Evolutionary conservation across 331 rosid genomes (phyloP).

Genomic region (Acacia concinna): DNA sequence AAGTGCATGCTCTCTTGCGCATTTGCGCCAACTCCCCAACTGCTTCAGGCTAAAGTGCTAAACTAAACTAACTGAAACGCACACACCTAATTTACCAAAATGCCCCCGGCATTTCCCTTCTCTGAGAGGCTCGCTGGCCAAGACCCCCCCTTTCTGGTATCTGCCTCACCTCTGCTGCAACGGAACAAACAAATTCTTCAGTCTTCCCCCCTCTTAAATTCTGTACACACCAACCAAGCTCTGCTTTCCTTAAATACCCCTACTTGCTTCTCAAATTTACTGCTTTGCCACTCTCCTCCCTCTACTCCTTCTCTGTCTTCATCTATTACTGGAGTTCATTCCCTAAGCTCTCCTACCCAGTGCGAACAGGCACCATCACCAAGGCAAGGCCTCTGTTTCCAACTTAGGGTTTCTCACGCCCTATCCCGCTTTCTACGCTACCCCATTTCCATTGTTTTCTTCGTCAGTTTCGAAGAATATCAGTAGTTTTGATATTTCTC

Average conservation of each 20-base stretch:
- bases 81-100: slow-evolving; percentile 14
- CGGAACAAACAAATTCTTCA: slow-evolving; percentile 10
- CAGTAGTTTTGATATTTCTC: neutral
- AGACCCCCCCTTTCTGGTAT: neutral
- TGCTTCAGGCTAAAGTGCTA: neutral
- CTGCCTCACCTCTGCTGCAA: slow-evolving; percentile 32
- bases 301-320: neutral
- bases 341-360: neutral
- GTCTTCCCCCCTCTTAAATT: neutral
- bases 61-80: slow-evolving; percentile 43
- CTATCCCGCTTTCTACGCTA: slow-evolving; percentile 46
- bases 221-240: slow-evolving; percentile 35
- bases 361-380: slow-evolving; percentile 32
- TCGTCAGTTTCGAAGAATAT: slow-evolving; percentile 39
- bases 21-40: neutral
- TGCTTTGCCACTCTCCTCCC: slow-evolving; percentile 42
- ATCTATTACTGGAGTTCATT: neutral
- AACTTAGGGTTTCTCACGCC: slow-evolving; percentile 31
- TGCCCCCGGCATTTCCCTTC: slow-evolving; percentile 11
- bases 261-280: slow-evolving; percentile 54
- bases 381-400: slow-evolving; percentile 29
- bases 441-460: slow-evolving; percentile 28
- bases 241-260: slow-evolving; percentile 43
- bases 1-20: neutral
- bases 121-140: slow-evolving; percentile 32